Evolutionary conservation across 2,329 filamentous ascomycete genomes (phyloP), one percentile per base, ranked within the genome.

Genomic region (Calonectria hawksworthii): DNA sequence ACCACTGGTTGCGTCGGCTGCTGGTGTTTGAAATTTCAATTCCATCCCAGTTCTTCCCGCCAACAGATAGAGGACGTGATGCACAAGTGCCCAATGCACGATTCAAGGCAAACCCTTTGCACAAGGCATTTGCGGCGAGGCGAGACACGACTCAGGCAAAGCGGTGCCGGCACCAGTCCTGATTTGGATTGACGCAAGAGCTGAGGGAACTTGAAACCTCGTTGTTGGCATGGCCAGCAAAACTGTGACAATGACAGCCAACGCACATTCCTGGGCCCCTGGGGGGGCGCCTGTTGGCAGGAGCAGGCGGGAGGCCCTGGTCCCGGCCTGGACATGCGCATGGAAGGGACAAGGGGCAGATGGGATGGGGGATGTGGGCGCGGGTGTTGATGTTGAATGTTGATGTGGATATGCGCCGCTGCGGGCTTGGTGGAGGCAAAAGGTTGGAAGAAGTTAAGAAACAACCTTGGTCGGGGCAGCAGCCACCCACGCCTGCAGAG

Each of bases 321-420:
- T 79, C 74, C 32, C 23, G 26, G 61, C 28, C 36, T 28, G 38
- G 52, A 68, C 69, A 56, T 63, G 52, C 44, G 41, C 68, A 67
- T 59, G 56, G 61, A 50, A 59, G 44, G 18, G 77, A 75, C 78
- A 77, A 74, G 78, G 78, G 76, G 70, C 73, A 65, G 70, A 61
- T 36, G 68, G 71, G 74, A 18, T 54, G 64, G 69, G 72, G 69
- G 69, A 76, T 76, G 65, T 72, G 69, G 72, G 68, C 77, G 71
- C 59, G 36, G 54, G 64, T 67, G 67, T 74, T 68, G 67, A 73
- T 30, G 26, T 50, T 38, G 63, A 47, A 47, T 23, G 34, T 44
- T 38, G 30, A 36, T 32, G 30, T 65, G 21, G 50, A 51, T 65
- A 61, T 38, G 65, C 47, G 34, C 32, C 28, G 30, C 26, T 32